phyloP scores from a whole-genome alignment of 495 filamentous ascomycete genomes.

The Neurospora terricola region DNA sequence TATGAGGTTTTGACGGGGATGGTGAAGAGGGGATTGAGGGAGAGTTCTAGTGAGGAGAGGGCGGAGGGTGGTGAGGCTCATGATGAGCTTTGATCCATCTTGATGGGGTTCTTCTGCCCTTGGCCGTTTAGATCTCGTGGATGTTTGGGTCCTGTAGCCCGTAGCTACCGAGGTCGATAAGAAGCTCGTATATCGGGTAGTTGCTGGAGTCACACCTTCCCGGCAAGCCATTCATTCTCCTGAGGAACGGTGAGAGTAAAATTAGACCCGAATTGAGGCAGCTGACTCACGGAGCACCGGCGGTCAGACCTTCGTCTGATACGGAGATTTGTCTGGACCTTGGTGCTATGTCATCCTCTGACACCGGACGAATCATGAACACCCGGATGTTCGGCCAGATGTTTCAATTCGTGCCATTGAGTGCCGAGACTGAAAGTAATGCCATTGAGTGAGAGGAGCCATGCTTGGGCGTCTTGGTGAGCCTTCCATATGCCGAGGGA shows the following conservation, averaged over 20 bases:
- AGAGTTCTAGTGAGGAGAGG: conserved; percentile 1
- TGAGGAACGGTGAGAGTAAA: not conserved
- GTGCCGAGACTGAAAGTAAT: not conserved
- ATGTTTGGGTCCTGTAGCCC: not conserved
- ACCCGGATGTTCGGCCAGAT: not conserved
- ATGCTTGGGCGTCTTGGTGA: not conserved
- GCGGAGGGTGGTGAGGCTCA: conserved; percentile 8
- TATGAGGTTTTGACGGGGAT: conserved; percentile 77
- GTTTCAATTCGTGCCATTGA: not conserved
- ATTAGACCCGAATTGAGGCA: not conserved
- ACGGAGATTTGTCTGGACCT: not conserved
- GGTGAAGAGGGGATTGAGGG: conserved; percentile 47
- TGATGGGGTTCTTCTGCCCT: not conserved
- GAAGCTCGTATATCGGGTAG: not conserved
- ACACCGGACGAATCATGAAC: not conserved
- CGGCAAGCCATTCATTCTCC: not conserved
- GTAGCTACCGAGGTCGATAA: not conserved
- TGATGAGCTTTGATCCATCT: conserved; percentile 26
- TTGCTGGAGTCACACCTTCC: not conserved
- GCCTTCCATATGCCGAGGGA: not conserved
- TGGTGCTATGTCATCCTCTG: not conserved
- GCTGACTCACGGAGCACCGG: not conserved
- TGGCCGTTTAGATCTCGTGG: not conserved
- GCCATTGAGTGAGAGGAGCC: not conserved
- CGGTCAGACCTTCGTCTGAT: not conserved